Conservation (phyloP, 352 stramenopile species). For the Phytopythium kandeliae region DNA sequence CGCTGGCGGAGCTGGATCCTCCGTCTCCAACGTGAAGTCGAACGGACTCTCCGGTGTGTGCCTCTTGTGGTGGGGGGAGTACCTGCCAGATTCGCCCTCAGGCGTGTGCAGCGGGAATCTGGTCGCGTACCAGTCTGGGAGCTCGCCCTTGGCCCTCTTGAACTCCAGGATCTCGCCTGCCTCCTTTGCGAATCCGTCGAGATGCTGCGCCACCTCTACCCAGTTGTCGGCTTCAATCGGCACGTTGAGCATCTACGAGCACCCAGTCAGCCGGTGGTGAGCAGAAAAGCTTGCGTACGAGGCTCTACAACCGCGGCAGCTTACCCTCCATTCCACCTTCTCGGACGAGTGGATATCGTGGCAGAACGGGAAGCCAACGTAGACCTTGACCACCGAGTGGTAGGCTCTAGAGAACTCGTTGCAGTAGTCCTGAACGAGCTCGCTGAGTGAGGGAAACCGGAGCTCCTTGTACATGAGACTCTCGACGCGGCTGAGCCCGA, state of each 20-base stretch:
- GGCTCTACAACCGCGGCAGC: no score
- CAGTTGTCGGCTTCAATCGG: constrained; percentile 35
- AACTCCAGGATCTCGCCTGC: constrained; percentile 59
- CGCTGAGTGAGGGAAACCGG: constrained; percentile 70
- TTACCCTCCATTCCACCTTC: constrained; percentile 82
- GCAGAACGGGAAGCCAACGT: constrained; percentile 79
- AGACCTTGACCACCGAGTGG: constrained; percentile 71
- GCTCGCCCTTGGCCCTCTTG: constrained; percentile 49
- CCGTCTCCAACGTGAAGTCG: constrained; percentile 25
- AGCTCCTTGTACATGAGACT: constrained; percentile 86
- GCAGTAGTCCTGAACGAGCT: constrained; percentile 67
- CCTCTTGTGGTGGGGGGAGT: constrained; percentile 33
- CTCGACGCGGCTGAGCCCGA: constrained; percentile 78
- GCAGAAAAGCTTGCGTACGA: no score
- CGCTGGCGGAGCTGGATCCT: constrained; percentile 6
- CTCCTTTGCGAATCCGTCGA: constrained; percentile 69
- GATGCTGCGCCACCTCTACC: constrained; percentile 44
- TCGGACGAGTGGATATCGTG: constrained; percentile 86
- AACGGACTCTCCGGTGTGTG: constrained; percentile 24
- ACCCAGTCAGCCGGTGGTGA: no score
- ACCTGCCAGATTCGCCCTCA: constrained; percentile 40
- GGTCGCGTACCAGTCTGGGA: constrained; percentile 51
- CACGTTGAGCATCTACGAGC: constrained; percentile 57
- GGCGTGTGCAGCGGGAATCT: constrained; percentile 61
- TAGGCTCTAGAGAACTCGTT: constrained; percentile 54